Conservation (phyloP, 768 basidiomycete species). For the Kockovaella imperatae region DNA sequence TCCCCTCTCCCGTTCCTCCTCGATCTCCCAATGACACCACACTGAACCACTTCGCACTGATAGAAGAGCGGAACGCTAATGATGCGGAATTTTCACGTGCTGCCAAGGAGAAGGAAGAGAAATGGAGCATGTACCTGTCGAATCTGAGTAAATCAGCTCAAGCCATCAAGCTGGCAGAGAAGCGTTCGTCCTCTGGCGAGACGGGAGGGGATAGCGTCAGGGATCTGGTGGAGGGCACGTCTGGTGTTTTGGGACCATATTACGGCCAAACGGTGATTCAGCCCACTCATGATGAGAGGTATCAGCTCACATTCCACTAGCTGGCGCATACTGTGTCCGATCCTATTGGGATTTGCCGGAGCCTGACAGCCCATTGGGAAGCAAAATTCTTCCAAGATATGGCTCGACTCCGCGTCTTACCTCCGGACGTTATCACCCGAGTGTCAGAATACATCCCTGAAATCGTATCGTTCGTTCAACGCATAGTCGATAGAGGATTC, state of each 20-base stretch:
- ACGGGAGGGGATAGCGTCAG: slow-evolving; percentile 20
- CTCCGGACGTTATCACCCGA: slow-evolving; percentile 83
- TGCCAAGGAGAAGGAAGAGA: slow-evolving; percentile 72
- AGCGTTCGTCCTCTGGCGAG: slow-evolving; percentile 48
- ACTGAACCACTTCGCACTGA: slow-evolving; percentile 57
- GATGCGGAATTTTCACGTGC: slow-evolving; percentile 63
- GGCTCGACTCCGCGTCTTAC: slow-evolving; percentile 72
- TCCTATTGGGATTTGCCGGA: slow-evolving; percentile 66
- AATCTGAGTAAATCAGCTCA: slow-evolving; percentile 57
- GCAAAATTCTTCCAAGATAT: slow-evolving; percentile 83
- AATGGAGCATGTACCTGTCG: slow-evolving; percentile 80
- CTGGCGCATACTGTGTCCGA: slow-evolving; percentile 73
- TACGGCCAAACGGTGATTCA: slow-evolving; percentile 28
- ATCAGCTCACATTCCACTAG: slow-evolving; percentile 45
- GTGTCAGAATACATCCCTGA: slow-evolving; percentile 97
- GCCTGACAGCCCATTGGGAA: slow-evolving; percentile 82
- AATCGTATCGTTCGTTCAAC: slow-evolving; percentile 78
- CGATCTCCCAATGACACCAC: slow-evolving; percentile 48
- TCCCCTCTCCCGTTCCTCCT: slow-evolving; percentile 57
- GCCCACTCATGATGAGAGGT: background rate
- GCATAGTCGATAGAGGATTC: slow-evolving; percentile 77
- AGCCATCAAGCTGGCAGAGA: slow-evolving; percentile 54
- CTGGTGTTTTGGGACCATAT: slow-evolving; percentile 60
- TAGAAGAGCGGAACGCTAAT: slow-evolving; percentile 49
- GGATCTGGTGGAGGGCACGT: slow-evolving; percentile 60